phyloP scores from a whole-genome alignment of 176 grass and related monocot genomes.

The Dendrocalamus sinicus region DNA sequence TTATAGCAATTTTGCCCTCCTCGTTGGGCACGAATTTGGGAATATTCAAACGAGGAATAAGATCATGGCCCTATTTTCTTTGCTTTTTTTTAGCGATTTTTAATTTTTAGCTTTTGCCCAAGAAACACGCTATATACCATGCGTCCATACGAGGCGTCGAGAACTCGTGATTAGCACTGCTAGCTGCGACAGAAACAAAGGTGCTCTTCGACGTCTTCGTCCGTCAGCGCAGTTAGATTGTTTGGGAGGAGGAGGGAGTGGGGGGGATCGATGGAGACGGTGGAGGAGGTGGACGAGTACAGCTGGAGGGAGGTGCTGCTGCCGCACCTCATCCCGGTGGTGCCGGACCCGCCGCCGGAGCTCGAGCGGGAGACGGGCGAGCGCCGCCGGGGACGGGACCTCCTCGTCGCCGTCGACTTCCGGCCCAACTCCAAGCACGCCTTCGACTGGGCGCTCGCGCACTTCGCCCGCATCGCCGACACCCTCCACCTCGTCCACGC shows the following conservation, averaged over 20 bases:
- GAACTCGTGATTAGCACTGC: background rate
- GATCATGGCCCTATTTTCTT: too few relatives aligned
- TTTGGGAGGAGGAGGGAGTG: background rate
- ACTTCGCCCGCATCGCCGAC: constrained; percentile 82
- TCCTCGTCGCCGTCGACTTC: constrained; percentile 86
- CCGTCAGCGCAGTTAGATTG: background rate
- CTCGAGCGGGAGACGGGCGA: constrained; percentile 86
- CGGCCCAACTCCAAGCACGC: constrained; percentile 87
- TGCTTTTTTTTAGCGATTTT: too few relatives aligned
- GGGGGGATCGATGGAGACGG: constrained; percentile 56
- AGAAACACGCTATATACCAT: background rate
- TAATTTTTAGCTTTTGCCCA: too few relatives aligned
- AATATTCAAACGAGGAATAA: background rate
- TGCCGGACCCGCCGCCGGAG: constrained; percentile 50
- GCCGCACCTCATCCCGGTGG: constrained; percentile 72
- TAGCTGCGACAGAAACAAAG: background rate
- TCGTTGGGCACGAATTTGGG: background rate
- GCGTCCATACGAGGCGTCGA: background rate
- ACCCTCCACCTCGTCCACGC: constrained; percentile 83
- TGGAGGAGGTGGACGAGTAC: constrained; percentile 75
- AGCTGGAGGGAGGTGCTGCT: constrained; percentile 86
- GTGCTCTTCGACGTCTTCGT: background rate
- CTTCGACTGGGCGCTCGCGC: constrained; percentile 81
- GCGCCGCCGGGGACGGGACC: constrained; percentile 72
- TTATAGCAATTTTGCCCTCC: too few relatives aligned